phyloP scores from a whole-genome alignment of 192 early-diverging fungal species.

The Gonapodya sp. region DNA sequence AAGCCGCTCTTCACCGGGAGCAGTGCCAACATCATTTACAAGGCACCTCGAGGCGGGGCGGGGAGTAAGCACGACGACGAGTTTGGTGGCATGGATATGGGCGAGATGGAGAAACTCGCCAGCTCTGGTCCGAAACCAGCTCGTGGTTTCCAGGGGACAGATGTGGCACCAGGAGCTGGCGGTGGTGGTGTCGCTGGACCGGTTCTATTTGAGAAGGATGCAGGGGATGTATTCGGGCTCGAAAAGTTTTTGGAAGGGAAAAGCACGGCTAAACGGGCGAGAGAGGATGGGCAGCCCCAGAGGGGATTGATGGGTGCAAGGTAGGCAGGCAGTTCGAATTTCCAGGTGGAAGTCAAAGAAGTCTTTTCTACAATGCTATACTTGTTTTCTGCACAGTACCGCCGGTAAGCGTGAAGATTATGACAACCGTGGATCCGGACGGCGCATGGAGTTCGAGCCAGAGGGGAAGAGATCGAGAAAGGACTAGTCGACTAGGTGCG shows the following conservation, averaged over 20 bases:
- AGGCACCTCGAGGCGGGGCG: constrained; percentile 23
- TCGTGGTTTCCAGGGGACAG: constrained; percentile 61
- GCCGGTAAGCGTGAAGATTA: background rate
- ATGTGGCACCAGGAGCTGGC: constrained; percentile 37
- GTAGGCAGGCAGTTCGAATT: too few relatives aligned
- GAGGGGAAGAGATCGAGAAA: background rate
- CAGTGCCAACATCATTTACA: constrained; percentile 65
- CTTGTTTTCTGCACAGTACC: background rate
- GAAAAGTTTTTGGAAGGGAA: constrained; percentile 65
- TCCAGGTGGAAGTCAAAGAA: too few relatives aligned
- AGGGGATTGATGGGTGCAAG: constrained; percentile 5
- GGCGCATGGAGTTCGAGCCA: background rate
- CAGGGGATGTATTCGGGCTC: constrained; percentile 80
- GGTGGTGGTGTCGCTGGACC: constrained; percentile 55
- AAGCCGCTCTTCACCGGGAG: constrained; percentile 80
- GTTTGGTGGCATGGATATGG: constrained; percentile 52
- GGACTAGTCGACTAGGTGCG: background rate
- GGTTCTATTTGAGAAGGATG: constrained; percentile 88
- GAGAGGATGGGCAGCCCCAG: background rate
- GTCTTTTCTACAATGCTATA: too few relatives aligned
- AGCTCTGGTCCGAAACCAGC: constrained; percentile 50
- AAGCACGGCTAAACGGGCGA: background rate
- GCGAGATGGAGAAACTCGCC: constrained; percentile 59
- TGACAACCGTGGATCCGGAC: background rate
- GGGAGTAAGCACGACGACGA: constrained; percentile 45